Evolutionary conservation across 1,284 basidiomycete species (phyloP), one percentile per base, ranked within the genome.

Genomic region (Caloboletus firmus): DNA sequence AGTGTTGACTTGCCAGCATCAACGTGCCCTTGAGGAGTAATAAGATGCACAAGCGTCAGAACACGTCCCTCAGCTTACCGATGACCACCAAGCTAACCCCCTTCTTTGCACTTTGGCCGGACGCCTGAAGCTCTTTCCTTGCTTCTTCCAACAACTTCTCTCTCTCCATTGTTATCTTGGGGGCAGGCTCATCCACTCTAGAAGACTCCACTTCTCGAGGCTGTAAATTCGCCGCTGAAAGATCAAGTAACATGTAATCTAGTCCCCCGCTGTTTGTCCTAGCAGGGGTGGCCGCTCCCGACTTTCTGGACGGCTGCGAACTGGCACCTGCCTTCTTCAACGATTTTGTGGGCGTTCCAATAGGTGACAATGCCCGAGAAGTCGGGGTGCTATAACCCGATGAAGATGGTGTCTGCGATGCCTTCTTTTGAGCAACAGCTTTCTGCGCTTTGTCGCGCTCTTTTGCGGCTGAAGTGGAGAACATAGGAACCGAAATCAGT

Each of bases 1-100:
- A 99, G 73, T 0, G 96, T 99, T 11, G 95, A 98, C 73, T 99
- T 99, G 46, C 96, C 96, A 15, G 97, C 96, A 73, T 99, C 96
- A 56, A 99, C 96, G 67, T 99, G 96, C 24, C 96, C 95, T 62
- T 55, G 45, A 41, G 49, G 45, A 50, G 45, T 8, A n/a, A 53
- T 57, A 31, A 59, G 45, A 51, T 28, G 50, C 35, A 52, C 50
- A 40, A 46, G 12, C 28, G 9, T 53, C 49, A 24, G 20, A 55
- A 17, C 43, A 48, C 41, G 4, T 55, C 43, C 34, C 37, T 39
- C n/a, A 61, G 39, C 75, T 83, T 69, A 95, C 95, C 96, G 49
- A 99, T 89, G 37, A 99, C 94, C 18, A 99, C 91, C 59, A 99
- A 75, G 67, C 89, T 96, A 44, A 98, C 75, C 34, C 79, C 82